Percentiles rank a stretch among this genome's conserved stretches.
Conservation (phyloP, 177 flowering plant species). For the Vitis hybrid region DNA sequence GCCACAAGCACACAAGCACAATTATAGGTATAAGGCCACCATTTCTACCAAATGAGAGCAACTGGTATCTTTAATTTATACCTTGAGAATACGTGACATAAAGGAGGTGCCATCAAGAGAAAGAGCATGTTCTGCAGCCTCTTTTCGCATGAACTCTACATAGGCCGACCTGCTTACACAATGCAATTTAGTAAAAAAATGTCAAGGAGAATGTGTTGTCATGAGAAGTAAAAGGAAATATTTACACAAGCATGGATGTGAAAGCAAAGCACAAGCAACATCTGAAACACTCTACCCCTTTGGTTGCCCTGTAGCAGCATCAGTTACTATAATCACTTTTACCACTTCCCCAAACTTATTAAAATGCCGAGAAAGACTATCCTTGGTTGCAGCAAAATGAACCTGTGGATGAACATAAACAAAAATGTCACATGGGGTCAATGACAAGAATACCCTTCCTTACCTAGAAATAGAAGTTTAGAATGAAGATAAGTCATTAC, state of each 20-base stretch:
- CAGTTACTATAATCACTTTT: slow-evolving; percentile 77
- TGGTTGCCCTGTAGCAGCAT: slow-evolving; percentile 92
- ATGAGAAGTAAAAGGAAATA: neutral
- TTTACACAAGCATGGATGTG: neutral
- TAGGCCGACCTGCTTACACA: slow-evolving; percentile 73
- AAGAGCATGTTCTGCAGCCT: slow-evolving; percentile 82
- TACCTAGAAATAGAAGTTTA: neutral
- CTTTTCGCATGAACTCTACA: slow-evolving; percentile 81
- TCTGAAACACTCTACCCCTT: slow-evolving; percentile 56
- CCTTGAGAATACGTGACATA: slow-evolving; percentile 94
- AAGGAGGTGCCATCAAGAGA: slow-evolving; percentile 90
- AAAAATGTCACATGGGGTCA: neutral
- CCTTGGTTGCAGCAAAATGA: slow-evolving; percentile 97
- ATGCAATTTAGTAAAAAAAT: neutral
- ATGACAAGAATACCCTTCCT: neutral
- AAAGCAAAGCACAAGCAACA: neutral
- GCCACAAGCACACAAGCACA: neutral
- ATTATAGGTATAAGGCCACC: neutral
- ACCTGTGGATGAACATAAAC: slow-evolving; percentile 48
- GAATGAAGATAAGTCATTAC: slow-evolving; percentile 38
- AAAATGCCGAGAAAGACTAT: slow-evolving; percentile 85
- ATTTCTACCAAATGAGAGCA: neutral
- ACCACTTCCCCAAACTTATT: slow-evolving; percentile 91
- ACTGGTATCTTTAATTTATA: slow-evolving; percentile 19
- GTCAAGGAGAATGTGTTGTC: no score